Percentiles rank a stretch among this genome's conserved stretches.
Evolutionary conservation across 2,329 filamentous ascomycete species (phyloP).

Genomic region (Botrytis galanthina): DNA sequence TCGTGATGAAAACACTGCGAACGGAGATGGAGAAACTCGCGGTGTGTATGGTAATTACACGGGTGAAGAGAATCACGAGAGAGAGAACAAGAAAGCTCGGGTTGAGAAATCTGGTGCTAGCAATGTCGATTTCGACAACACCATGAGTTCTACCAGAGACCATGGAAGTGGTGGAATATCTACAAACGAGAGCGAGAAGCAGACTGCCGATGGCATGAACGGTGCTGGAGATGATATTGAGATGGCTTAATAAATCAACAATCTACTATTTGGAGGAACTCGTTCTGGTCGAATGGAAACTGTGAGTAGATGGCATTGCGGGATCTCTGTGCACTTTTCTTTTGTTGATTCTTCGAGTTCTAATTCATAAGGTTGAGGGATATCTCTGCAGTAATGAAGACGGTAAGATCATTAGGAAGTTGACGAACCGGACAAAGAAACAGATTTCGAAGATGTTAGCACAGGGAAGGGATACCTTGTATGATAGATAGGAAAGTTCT

Average conservation of each 20-base stretch:
- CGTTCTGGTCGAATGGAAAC: too few species aligned
- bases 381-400: background rate
- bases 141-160: background rate
- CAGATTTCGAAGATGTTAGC: background rate
- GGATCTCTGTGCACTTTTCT: background rate
- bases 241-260: background rate
- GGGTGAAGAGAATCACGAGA: background rate
- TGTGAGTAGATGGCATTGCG: background rate
- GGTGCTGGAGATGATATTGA: background rate
- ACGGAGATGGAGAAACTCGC: background rate
- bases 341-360: background rate
- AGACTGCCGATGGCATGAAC: background rate
- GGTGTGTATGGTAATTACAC: background rate
- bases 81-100: background rate
- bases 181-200: background rate
- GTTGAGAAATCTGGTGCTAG: too few species aligned
- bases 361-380: background rate
- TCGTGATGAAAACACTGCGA: background rate
- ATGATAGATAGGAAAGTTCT: background rate
- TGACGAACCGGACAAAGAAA: background rate
- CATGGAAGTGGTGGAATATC: background rate
- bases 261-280: rapidly evolving
- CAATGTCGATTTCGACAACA: too few species aligned
- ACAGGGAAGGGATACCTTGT: rapidly evolving
- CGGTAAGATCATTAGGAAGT: rapidly evolving